These are phyloP conservation scores for Diutina neorugosa DNA, from an alignment of 1,139 yeast genomes.

Conservation along the genomic window DNA sequence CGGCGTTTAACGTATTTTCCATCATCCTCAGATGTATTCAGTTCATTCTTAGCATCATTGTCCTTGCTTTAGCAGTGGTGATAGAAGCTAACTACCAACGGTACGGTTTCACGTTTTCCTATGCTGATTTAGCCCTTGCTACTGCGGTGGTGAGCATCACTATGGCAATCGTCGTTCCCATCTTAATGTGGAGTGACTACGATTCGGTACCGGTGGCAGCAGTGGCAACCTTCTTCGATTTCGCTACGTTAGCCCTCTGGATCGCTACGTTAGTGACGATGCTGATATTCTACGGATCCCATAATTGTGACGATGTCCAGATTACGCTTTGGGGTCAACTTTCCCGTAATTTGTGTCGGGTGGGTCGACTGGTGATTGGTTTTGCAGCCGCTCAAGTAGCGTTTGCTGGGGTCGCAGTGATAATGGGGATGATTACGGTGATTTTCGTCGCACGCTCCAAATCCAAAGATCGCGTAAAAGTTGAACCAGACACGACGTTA, in stretches of 20 bases:
- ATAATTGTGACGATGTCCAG: neutral
- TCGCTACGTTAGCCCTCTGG: neutral
- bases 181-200: neutral
- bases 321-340: neutral
- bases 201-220: neutral
- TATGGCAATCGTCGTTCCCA: neutral
- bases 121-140: neutral
- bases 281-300: neutral
- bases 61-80: neutral
- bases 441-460: neutral
- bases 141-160: neutral
- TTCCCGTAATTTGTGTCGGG: neutral
- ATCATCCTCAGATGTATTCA: neutral
- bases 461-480: neutral
- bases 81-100: neutral
- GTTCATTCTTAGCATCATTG: neutral
- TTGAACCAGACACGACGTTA: neutral
- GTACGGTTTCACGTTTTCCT: neutral
- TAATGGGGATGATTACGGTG: neutral
- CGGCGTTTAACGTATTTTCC: neutral
- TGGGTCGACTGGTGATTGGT: neutral
- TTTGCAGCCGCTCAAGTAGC: neutral
- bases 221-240: neutral
- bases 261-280: neutral
- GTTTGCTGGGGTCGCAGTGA: neutral